Evolutionary conservation across 2,329 filamentous ascomycete species (phyloP).

Genomic region (Aspergillus hortae): DNA sequence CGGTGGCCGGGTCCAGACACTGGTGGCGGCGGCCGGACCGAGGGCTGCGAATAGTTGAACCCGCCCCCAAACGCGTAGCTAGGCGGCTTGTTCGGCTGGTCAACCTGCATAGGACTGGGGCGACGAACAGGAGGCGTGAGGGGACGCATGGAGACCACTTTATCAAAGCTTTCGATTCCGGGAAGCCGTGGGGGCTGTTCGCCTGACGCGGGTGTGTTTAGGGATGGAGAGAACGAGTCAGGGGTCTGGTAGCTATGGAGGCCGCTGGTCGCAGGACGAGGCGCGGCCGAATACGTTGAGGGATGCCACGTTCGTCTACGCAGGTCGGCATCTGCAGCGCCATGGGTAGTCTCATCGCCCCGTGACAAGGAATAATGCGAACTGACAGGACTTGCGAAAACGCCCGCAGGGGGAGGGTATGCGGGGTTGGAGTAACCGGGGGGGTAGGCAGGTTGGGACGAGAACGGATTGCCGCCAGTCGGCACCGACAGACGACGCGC

Average conservation of each 20-base stretch:
- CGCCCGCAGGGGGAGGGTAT: conserved; percentile 56
- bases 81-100: conserved; percentile 46
- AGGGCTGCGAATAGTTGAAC: conserved; percentile 32
- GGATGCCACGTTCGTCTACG: conserved; percentile 89
- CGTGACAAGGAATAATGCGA: conserved; percentile 52
- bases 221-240: conserved; percentile 56
- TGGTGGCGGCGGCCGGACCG: conserved; percentile 37
- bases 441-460: conserved; percentile 60
- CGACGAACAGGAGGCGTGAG: conserved; percentile 61
- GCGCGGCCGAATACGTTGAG: conserved; percentile 60
- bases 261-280: conserved; percentile 65
- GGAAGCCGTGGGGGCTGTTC: conserved; percentile 68
- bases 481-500: conserved; percentile 79
- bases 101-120: conserved; percentile 74
- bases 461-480: conserved; percentile 70
- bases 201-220: conserved; percentile 51
- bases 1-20: conserved; percentile 44
- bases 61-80: conserved; percentile 29
- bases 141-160: conserved; percentile 58
- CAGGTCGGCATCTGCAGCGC: conserved; percentile 66
- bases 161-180: conserved; percentile 89
- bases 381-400: conserved; percentile 64
- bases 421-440: conserved; percentile 56
- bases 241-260: conserved; percentile 73
- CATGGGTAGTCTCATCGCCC: conserved; percentile 28